These are phyloP conservation scores for Exophiala spinifera DNA, from an alignment of 2,329 filamentous ascomycete genomes.

Conservation along the genomic window DNA sequence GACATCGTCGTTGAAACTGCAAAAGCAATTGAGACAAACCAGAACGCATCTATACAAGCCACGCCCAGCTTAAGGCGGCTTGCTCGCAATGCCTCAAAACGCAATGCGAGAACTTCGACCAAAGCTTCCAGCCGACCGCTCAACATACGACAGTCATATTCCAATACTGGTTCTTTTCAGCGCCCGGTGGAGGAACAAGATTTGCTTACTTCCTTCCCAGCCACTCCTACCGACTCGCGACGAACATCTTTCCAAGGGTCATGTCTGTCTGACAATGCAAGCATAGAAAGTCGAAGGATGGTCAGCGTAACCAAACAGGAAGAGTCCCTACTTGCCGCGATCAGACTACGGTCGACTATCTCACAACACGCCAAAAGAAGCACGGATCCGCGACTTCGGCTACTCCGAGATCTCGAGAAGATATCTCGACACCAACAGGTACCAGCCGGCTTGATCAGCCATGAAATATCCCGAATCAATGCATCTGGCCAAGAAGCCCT, in stretches of 20 bases:
- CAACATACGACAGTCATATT: constrained; percentile 13
- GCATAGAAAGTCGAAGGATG: constrained; percentile 40
- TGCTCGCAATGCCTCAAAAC: constrained; percentile 21
- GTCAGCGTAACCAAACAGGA: constrained; percentile 55
- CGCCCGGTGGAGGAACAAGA: constrained; percentile 13
- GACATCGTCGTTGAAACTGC: constrained; percentile 44
- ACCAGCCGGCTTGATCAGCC: neutral
- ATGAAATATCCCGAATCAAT: neutral
- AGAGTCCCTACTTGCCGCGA: constrained; percentile 50
- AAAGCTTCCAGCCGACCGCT: constrained; percentile 2
- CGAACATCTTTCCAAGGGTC: constrained; percentile 20
- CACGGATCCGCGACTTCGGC: constrained; percentile 33
- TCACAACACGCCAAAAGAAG: constrained; percentile 32
- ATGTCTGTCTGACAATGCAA: constrained; percentile 23
- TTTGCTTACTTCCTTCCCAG: constrained; percentile 24
- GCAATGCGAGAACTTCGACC: constrained; percentile 3
- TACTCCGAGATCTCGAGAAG: constrained; percentile 1
- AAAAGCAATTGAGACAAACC: constrained; percentile 37
- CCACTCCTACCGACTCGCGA: constrained; percentile 20
- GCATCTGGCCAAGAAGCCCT: neutral
- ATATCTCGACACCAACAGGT: constrained; percentile 1
- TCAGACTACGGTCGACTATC: constrained; percentile 49
- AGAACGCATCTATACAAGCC: constrained; percentile 6
- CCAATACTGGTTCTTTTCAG: constrained; percentile 20
- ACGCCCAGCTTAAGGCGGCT: constrained; percentile 15